Conservation (phyloP, 768 basidiomycete genomes). For the Naganishia randhawae region DNA sequence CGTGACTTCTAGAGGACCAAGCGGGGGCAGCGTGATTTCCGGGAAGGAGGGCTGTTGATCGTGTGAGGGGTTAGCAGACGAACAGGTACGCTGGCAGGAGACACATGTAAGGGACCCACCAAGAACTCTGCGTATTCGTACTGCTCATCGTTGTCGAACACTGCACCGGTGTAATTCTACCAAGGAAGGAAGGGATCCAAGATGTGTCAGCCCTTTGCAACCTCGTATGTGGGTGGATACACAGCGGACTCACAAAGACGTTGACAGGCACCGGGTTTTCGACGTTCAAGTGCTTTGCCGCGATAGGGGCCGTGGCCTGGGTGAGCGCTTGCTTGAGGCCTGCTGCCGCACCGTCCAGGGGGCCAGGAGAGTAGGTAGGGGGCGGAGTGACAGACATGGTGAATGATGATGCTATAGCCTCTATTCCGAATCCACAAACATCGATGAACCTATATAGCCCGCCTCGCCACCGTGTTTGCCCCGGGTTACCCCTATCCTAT, state of each 20-base stretch:
- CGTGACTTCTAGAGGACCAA: slow-evolving; percentile 25
- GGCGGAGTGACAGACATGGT: slow-evolving; percentile 31
- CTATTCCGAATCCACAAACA: not conserved
- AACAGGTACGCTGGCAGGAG: not conserved
- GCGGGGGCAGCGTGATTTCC: slow-evolving; percentile 24
- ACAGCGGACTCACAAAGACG: slow-evolving; percentile 25
- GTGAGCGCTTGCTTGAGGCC: slow-evolving; percentile 22
- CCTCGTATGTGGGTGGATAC: not conserved
- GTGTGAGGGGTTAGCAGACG: not conserved
- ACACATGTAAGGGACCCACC: not conserved
- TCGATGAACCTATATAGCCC: not conserved
- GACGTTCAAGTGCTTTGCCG: slow-evolving; percentile 18
- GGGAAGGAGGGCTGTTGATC: slow-evolving; percentile 28
- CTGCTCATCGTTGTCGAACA: slow-evolving; percentile 28
- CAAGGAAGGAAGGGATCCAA: too few relatives aligned
- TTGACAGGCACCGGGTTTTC: slow-evolving; percentile 28
- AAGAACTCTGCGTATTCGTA: slow-evolving; percentile 29
- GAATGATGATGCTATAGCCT: not conserved
- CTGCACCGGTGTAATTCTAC: slow-evolving; percentile 30
- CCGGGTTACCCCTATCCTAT: not conserved
- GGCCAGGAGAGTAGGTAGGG: slow-evolving; percentile 24
- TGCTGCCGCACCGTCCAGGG: not conserved
- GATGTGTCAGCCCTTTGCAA: not conserved
- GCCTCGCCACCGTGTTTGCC: not conserved
- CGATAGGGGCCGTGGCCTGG: not conserved